A percentile compares a stretch with the other conserved stretches of the same genome.
These are phyloP conservation scores for Auxenochlorella pyrenoidosa DNA, from an alignment of 139 green algal species.

Conservation along the genomic window DNA sequence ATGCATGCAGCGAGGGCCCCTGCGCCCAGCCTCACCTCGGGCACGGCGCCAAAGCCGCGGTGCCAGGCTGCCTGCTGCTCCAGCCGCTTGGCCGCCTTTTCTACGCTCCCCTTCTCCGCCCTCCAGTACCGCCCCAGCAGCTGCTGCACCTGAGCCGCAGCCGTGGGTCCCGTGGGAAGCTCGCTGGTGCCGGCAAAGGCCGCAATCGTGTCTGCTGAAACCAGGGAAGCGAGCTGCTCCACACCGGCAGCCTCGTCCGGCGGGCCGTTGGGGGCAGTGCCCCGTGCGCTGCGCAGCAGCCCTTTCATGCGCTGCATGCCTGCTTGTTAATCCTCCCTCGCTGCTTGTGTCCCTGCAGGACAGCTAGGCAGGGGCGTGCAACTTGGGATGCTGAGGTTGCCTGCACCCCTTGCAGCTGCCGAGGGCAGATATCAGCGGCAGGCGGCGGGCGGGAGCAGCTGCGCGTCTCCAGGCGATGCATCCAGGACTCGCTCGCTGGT, in stretches of 20 bases:
- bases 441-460: too few species aligned
- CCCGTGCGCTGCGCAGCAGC: neutral
- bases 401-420: too few species aligned
- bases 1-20: too few species aligned
- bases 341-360: too few species aligned
- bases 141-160: neutral
- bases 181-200: slow-evolving; percentile 11
- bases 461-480: too few species aligned
- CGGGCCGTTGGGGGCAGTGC: neutral
- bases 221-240: neutral
- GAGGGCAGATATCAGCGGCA: too few species aligned
- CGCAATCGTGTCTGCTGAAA: neutral
- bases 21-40: neutral
- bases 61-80: neutral
- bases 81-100: neutral
- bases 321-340: too few species aligned
- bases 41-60: neutral
- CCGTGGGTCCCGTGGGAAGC: neutral
- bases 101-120: slow-evolving; percentile 3
- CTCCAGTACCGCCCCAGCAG: slow-evolving; percentile 21
- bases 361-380: too few species aligned
- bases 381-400: too few species aligned
- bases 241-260: neutral
- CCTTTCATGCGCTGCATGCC: too few species aligned
- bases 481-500: too few species aligned